Evolutionary conservation across 2,329 filamentous ascomycete species (phyloP).

Genomic region (Pseudogymnoascus sp.): DNA sequence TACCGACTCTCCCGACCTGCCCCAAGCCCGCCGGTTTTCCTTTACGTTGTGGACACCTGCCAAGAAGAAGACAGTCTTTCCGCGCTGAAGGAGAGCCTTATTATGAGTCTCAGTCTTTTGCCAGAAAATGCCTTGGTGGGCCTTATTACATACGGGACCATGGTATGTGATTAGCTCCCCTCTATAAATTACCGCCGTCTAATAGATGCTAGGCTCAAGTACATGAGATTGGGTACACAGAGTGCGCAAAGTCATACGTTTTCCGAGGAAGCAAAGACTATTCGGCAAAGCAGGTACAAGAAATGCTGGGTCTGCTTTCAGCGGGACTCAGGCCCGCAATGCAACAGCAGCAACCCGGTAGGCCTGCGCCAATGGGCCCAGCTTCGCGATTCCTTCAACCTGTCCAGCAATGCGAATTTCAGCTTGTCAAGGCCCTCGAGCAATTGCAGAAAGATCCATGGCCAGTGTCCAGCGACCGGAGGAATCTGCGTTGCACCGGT

Average conservation of each 20-base stretch:
- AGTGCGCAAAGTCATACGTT: slow-evolving; percentile 97
- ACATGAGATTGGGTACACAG: slow-evolving; percentile 94
- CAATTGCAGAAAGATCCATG: slow-evolving; percentile 94
- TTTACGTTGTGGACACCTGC: slow-evolving; percentile 82
- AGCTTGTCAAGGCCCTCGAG: slow-evolving; percentile 92
- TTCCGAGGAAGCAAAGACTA: slow-evolving; percentile 98
- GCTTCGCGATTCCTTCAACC: slow-evolving; percentile 87
- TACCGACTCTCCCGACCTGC: slow-evolving; percentile 73
- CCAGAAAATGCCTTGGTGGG: slow-evolving; percentile 76
- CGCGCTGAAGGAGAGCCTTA: slow-evolving; percentile 75
- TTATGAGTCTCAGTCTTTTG: slow-evolving; percentile 75
- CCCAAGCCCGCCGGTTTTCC: slow-evolving; percentile 77
- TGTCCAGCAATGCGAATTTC: slow-evolving; percentile 92
- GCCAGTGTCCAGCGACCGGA: slow-evolving; percentile 90
- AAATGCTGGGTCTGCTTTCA: slow-evolving; percentile 84
- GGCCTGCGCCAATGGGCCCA: slow-evolving; percentile 66
- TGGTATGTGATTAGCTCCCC: slow-evolving; percentile 48
- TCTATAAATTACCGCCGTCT: slow-evolving; percentile 17
- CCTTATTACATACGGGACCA: slow-evolving; percentile 83
- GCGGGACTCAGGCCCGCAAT: slow-evolving; percentile 62
- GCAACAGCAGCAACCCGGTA: slow-evolving; percentile 63
- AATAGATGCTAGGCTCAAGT: slow-evolving; percentile 63
- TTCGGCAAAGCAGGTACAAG: slow-evolving; percentile 95
- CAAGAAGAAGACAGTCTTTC: slow-evolving; percentile 81
- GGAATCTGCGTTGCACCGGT: slow-evolving; percentile 84